phyloP scores from a whole-genome alignment of 495 filamentous ascomycete genomes.

The Neurospora hispaniola region DNA sequence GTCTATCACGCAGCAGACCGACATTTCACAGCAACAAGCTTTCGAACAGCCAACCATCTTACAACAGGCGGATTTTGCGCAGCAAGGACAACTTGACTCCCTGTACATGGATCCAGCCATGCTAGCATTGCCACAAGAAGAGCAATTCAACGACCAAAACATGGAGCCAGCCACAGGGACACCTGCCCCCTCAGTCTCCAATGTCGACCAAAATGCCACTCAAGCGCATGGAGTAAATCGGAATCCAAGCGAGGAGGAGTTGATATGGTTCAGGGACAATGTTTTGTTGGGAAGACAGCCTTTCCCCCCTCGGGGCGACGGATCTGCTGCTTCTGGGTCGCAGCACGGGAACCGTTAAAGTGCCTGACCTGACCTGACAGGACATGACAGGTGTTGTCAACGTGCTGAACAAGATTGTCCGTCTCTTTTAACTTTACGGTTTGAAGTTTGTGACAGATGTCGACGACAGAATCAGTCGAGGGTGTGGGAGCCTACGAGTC shows the following conservation, averaged over 20 bases:
- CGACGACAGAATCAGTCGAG: neutral
- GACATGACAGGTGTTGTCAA: neutral
- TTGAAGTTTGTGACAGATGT: neutral
- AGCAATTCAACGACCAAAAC: rapidly evolving
- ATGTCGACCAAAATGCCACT: neutral
- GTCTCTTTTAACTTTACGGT: neutral
- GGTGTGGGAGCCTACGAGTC: neutral
- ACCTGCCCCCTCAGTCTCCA: neutral
- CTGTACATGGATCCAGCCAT: too few species aligned
- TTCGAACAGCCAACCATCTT: neutral
- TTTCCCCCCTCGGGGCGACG: neutral
- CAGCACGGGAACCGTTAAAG: neutral
- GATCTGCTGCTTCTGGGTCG: neutral
- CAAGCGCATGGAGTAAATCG: neutral
- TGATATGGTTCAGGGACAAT: neutral
- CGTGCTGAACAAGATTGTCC: neutral
- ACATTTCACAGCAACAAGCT: neutral
- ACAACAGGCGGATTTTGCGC: too few species aligned
- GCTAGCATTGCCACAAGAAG: neutral
- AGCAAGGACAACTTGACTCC: too few species aligned
- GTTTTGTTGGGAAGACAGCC: neutral
- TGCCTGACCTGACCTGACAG: neutral
- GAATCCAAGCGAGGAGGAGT: neutral
- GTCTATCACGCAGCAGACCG: too few species aligned
- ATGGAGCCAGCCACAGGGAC: neutral